Base-by-base conservation (phyloP, 352 stramenopile genomes). In the Pythium monospermum region DNA sequence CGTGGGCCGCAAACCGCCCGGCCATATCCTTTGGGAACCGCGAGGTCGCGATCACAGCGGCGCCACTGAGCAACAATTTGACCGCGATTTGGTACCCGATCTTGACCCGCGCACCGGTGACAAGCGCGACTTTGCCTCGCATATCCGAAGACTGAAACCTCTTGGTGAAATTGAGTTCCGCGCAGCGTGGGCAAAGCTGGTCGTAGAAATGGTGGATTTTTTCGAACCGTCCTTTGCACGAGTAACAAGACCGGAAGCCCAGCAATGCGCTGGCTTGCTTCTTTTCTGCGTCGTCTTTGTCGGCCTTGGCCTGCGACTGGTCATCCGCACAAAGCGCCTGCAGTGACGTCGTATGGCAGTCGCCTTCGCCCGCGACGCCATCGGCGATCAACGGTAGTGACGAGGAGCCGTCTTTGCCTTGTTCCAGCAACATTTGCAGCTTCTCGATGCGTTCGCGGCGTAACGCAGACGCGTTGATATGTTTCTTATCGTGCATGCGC, bases 161-260 rank as follows among this genome's bases (percentile, higher is more conserved):
- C 67, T 99, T 99, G 16, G 79, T 64, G 49, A 91, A 99, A 65
- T 98, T 98, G 26, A 98, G 66, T 28, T 89, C 70, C 0, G 96
- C 91, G 57, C 96, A 99, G 4, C 76, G 64, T 23, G 94, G 94
- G 53, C 96, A 99, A 7, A 99, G 65, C 69, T 98, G 92, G 64
- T 98, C 94, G 62, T 95, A 95, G 64, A 98, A 99, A 66, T 98
- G 96, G 53, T 97, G 79, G 55, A 97, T 95, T 49, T 97, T 84
- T 39, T 96, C 83, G 51, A 97, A 99, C 31, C 94, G 86, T 11
- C 75, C 69, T 64, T 98, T 98, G 71, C 96, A 99, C 35, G 87
- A 86, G 73, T 99, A 99, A 71, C 96, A 99, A 25, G 95, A 98
- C 6, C 94, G 86, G 59, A 92, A 92, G 31, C 76, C 73, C 0